Evolutionary conservation across 768 basidiomycete species (phyloP), one percentile per base, ranked within the genome.

Genomic region (Multifurca ochricompacta): DNA sequence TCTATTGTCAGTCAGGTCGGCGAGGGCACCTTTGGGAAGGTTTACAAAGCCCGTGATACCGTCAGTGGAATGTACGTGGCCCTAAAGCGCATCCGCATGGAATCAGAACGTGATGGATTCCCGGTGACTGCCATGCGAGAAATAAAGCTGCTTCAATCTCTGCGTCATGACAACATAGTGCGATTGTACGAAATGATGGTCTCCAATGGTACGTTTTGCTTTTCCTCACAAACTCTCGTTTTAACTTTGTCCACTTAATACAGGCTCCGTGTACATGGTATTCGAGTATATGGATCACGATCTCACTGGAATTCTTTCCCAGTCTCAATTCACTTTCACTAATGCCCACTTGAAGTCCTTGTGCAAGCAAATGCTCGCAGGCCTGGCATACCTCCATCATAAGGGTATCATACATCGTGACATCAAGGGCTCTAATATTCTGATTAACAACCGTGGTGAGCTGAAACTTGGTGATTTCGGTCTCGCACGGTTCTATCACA

Each of bases 271-370:
- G 37, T 95, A 91, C 71, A 99, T 99, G 96, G 95, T 99, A 35
- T 92, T 98, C 64, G 94, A 98, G 68, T 99, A 99, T 69, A 90
- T 96, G 90, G 93, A 99, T 64, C 95, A 98, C 66, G 96, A 99
- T 66, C 74, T 99, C 50, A 97, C 94, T 2, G 96, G 96, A 3
- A 77, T 98, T 47, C 76, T 99, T 25, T 89, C 91, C 2, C 94
- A 97, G 71, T 87, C 81, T 1, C 86, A 91, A 64, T 89, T 97
- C 63, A 74, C 66, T 35, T 97, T 99, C 66, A 77, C 81, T 0
- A 79, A 83, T 19, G 91, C 88, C 19, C 87, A 99, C 68, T 75
- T 98, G 37, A 99, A 99, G 74, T 96, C 94, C 0, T 79, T 99
- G 48, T 93, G 88, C 66, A 79, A 83, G 58, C 96, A 99, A 71